Percentiles rank a stretch among this genome's conserved stretches.
Evolutionary conservation across 306 rosid genomes (phyloP).

Genomic region (Mimosa bimucronata): DNA sequence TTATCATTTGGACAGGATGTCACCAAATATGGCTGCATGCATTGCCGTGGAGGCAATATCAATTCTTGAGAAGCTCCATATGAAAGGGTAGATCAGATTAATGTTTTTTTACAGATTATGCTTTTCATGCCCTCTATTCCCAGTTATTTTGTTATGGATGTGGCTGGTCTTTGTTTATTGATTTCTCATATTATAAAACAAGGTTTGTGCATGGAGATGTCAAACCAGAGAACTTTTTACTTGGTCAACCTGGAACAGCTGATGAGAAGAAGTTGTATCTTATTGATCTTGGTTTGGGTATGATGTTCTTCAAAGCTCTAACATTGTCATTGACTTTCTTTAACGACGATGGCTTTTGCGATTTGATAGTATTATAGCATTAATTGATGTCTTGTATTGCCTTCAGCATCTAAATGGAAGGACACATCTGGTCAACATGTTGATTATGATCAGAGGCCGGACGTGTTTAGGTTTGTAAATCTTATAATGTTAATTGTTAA

Average conservation of each 20-base stretch:
- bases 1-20: slow-evolving; percentile 66
- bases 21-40: slow-evolving; percentile 92
- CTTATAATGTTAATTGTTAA: not conserved
- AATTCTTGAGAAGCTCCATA: slow-evolving; percentile 93
- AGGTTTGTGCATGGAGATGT: slow-evolving; percentile 98
- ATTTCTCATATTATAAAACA: slow-evolving; percentile 30
- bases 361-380: slow-evolving; percentile 7
- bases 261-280: slow-evolving; percentile 94
- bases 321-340: slow-evolving; percentile 10
- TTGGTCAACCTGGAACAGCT: slow-evolving; percentile 87
- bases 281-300: slow-evolving; percentile 93
- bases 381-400: slow-evolving; percentile 33
- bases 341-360: not conserved
- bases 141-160: slow-evolving; percentile 28
- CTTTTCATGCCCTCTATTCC: slow-evolving; percentile 6
- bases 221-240: slow-evolving; percentile 94
- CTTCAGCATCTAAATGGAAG: slow-evolving; percentile 93
- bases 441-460: slow-evolving; percentile 95
- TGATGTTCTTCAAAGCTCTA: slow-evolving; percentile 34
- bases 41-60: slow-evolving; percentile 96
- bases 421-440: slow-evolving; percentile 85
- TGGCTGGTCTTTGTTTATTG: slow-evolving; percentile 11
- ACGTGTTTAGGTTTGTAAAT: slow-evolving; percentile 76
- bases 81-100: slow-evolving; percentile 70
- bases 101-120: not conserved